phyloP scores from a whole-genome alignment of 2,329 filamentous ascomycete genomes.

The Ascochyta koolunga region DNA sequence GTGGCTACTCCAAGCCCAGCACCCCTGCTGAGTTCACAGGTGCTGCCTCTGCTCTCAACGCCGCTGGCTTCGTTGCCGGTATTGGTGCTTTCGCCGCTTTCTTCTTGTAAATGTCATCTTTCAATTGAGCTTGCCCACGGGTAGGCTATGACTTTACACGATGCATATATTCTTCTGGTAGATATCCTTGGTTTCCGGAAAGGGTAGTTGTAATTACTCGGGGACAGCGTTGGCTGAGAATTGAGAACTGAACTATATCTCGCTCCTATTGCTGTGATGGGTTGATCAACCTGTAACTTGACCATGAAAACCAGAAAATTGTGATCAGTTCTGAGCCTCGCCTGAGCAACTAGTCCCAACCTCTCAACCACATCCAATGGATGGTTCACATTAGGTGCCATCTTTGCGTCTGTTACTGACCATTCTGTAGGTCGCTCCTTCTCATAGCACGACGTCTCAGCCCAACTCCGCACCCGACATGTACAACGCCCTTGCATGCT shows the following conservation, averaged over 20 bases:
- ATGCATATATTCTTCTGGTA: conserved; percentile 36
- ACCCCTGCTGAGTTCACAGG: conserved; percentile 46
- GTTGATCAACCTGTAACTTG: no score
- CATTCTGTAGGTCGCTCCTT: conserved; percentile 1
- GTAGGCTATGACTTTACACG: conserved; percentile 50
- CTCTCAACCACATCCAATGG: no score
- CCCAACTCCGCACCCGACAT: neutral
- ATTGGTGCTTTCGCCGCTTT: conserved; percentile 51
- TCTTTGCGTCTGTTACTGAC: neutral
- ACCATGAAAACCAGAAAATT: no score
- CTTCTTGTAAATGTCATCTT: conserved; percentile 51
- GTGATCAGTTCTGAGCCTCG: no score
- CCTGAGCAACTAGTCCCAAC: no score
- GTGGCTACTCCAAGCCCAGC: conserved; percentile 40
- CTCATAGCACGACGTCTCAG: neutral
- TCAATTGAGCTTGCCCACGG: conserved; percentile 37
- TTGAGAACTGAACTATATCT: conserved; percentile 24
- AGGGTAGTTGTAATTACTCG: conserved; percentile 40
- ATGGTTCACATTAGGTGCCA: no score
- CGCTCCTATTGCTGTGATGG: conserved; percentile 1
- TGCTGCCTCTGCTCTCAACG: conserved; percentile 46
- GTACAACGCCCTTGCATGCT: neutral
- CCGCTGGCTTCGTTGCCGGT: conserved; percentile 48
- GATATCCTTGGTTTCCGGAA: conserved; percentile 34
- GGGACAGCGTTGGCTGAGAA: conserved; percentile 28